phyloP scores from a whole-genome alignment of 495 filamentous ascomycete genomes.

The Aspergillus sclerotiicarbonarius region DNA sequence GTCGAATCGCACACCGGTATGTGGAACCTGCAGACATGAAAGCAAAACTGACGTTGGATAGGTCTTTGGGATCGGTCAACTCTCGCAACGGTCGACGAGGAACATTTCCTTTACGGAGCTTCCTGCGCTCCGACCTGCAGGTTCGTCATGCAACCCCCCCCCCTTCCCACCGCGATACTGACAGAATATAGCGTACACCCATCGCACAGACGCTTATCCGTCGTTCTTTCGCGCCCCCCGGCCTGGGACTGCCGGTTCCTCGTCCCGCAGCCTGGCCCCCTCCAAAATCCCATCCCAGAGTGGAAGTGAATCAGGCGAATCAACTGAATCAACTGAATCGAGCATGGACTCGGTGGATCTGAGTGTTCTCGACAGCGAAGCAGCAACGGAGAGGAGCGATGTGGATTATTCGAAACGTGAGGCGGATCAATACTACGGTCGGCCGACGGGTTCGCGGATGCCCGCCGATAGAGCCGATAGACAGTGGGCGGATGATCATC shows the following conservation, averaged over 20 bases:
- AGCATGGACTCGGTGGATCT: slow-evolving; percentile 7
- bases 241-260: not conserved
- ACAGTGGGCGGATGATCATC: not conserved
- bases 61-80: slow-evolving; percentile 17
- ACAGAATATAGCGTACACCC: not conserved
- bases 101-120: slow-evolving; percentile 12
- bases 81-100: slow-evolving; percentile 15
- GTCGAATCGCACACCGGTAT: slow-evolving; percentile 2
- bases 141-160: too few species aligned
- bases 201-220: not conserved
- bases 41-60: not conserved
- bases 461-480: not conserved
- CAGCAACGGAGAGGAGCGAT: not conserved
- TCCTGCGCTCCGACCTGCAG: slow-evolving; percentile 11
- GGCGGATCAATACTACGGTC: slow-evolving; percentile 14
- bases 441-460: not conserved
- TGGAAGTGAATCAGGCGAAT: not conserved
- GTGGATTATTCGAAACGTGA: slow-evolving; percentile 17
- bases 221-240: slow-evolving; percentile 8
- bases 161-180: not conserved
- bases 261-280: not conserved
- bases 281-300: slow-evolving; percentile 1
- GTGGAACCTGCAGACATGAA: too few species aligned
- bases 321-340: not conserved
- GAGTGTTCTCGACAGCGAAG: not conserved